Evolutionary conservation across 2,329 filamentous ascomycete genomes (phyloP).

Genomic region (Cytospora piceicola): DNA sequence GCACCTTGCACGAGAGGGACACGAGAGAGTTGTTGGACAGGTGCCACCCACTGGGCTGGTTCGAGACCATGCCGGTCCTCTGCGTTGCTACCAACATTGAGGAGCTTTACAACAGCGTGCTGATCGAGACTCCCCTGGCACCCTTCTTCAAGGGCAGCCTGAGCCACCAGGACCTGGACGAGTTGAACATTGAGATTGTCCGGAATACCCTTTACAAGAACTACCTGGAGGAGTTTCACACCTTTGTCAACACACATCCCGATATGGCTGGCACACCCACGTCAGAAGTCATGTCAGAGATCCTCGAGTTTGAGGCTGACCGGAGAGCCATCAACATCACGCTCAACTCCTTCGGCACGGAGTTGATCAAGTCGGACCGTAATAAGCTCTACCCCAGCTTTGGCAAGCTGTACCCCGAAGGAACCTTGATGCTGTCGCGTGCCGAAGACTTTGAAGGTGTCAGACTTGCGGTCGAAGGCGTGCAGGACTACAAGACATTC

Average conservation of each 20-base stretch:
- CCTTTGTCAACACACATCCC: constrained; percentile 87
- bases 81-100: constrained; percentile 98
- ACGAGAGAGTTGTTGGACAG: constrained; percentile 92
- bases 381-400: constrained; percentile 96
- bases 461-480: constrained; percentile 87
- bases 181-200: constrained; percentile 99
- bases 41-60: constrained; percentile 97
- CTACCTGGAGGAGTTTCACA: constrained; percentile 96
- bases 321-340: constrained; percentile 98
- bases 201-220: constrained; percentile 99
- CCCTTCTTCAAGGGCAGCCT: constrained; percentile 97
- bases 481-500: constrained; percentile 92
- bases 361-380: constrained; percentile 88
- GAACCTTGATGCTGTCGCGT: constrained; percentile 89
- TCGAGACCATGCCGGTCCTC: constrained; percentile 97
- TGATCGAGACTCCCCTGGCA: constrained; percentile 94
- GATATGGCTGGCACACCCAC: constrained; percentile 90
- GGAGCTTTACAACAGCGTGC: constrained; percentile 96
- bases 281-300: constrained; percentile 91
- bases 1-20: constrained; percentile 95
- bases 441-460: constrained; percentile 96
- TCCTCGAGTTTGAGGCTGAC: constrained; percentile 95
- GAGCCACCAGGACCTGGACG: constrained; percentile 94
- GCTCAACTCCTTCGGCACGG: constrained; percentile 96
- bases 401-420: constrained; percentile 89